phyloP scores from a whole-genome alignment of 2,329 filamentous ascomycete species.

The Paecilomyces sp. region DNA sequence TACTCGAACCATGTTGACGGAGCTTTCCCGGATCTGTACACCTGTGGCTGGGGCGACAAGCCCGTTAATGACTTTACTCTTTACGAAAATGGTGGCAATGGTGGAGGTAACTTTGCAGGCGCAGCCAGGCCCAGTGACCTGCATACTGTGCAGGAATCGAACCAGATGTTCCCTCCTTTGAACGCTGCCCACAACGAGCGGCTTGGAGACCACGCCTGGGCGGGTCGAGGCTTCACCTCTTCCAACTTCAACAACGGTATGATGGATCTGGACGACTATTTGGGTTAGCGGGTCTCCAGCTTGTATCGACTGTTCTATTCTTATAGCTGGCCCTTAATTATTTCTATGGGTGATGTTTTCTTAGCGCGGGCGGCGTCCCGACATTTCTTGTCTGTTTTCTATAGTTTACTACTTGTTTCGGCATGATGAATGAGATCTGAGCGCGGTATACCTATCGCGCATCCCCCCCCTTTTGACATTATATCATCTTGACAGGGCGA shows the following conservation, averaged over 20 bases:
- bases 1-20: slow-evolving; percentile 15
- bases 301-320: not conserved
- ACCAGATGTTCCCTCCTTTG: slow-evolving; percentile 16
- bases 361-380: not conserved
- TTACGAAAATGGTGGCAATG: slow-evolving; percentile 10
- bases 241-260: not conserved
- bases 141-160: slow-evolving; percentile 3
- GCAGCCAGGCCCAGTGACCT: slow-evolving; percentile 1
- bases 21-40: slow-evolving; percentile 13
- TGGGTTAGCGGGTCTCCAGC: not conserved
- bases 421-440: not conserved
- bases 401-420: not conserved
- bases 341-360: not conserved
- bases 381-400: not conserved
- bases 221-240: slow-evolving; percentile 1
- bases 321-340: not conserved
- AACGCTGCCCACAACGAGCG: slow-evolving; percentile 6
- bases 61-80: slow-evolving; percentile 19
- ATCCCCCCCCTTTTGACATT: not conserved
- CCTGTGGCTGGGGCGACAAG: slow-evolving; percentile 10
- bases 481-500: not conserved
- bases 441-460: not conserved
- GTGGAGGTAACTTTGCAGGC: slow-evolving; percentile 3
- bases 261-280: not conserved
- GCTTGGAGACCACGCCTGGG: slow-evolving; percentile 11